These are phyloP conservation scores for Aeschynomene evenia DNA, from an alignment of 306 rosid genomes.

Conservation along the genomic window DNA sequence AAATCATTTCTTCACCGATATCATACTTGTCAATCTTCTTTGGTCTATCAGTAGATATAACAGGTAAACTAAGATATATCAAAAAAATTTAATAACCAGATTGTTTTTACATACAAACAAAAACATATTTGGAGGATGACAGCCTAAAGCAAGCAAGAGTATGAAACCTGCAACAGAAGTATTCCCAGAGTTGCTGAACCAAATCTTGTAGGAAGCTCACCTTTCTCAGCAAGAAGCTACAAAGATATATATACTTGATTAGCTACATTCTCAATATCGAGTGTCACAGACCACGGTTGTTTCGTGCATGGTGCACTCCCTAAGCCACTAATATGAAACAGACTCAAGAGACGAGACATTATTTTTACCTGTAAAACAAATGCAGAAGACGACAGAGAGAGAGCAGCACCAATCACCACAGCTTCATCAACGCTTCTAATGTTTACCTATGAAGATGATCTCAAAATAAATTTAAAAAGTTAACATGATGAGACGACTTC, in stretches of 20 bases:
- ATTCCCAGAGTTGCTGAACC: constrained; percentile 98
- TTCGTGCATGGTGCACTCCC: background rate
- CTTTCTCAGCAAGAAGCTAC: constrained; percentile 99
- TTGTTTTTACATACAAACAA: background rate
- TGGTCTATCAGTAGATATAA: constrained; percentile 33
- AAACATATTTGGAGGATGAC: constrained; percentile 18
- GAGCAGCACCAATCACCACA: constrained; percentile 97
- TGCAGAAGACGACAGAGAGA: constrained; percentile 95
- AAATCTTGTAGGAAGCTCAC: constrained; percentile 96
- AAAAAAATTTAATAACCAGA: background rate
- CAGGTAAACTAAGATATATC: constrained; percentile 31
- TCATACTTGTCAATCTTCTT: constrained; percentile 25
- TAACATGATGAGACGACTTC: constrained; percentile 25
- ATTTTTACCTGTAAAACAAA: constrained; percentile 92
- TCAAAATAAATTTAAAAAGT: constrained; percentile 22
- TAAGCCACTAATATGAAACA: constrained; percentile 1
- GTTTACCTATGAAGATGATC: constrained; percentile 64
- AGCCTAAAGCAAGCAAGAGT: constrained; percentile 27
- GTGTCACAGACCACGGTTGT: constrained; percentile 9
- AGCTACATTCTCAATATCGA: constrained; percentile 30
- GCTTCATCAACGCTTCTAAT: constrained; percentile 99
- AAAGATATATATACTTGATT: constrained; percentile 39
- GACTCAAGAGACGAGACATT: background rate
- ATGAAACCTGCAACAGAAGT: constrained; percentile 86
- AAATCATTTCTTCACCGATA: constrained; percentile 21